Conservation (phyloP, 2,329 filamentous ascomycete species). For the Rhynchosporium agropyri region DNA sequence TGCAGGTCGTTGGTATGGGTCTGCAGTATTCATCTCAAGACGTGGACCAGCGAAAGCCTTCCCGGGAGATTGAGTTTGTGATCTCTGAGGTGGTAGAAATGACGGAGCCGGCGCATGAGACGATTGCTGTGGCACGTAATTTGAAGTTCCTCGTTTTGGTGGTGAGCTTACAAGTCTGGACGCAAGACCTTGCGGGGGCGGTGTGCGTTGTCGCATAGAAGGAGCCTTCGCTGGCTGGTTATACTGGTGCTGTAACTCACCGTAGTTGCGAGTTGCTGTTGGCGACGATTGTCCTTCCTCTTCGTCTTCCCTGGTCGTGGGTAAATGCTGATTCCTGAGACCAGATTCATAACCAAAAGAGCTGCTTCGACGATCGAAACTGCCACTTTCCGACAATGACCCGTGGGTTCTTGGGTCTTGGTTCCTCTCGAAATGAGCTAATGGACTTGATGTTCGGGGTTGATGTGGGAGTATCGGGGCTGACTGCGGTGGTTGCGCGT, state of each 20-base stretch:
- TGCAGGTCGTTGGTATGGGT: constrained; percentile 54
- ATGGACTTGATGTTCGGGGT: constrained; percentile 66
- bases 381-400: constrained; percentile 44
- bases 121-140: constrained; percentile 49
- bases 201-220: constrained; percentile 48
- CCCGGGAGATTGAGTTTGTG: constrained; percentile 66
- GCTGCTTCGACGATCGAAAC: constrained; percentile 52
- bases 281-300: constrained; percentile 52
- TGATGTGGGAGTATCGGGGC: constrained; percentile 55
- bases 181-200: constrained; percentile 47
- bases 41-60: constrained; percentile 52
- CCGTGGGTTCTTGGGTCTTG: constrained; percentile 34
- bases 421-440: constrained; percentile 63
- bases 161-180: constrained; percentile 55
- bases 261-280: constrained; percentile 33
- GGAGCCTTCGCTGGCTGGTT: constrained; percentile 40
- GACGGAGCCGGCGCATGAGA: constrained; percentile 28
- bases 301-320: constrained; percentile 64
- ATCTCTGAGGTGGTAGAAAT: constrained; percentile 59
- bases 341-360: constrained; percentile 58
- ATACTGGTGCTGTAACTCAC: constrained; percentile 28
- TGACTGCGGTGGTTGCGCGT: constrained; percentile 47
- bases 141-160: constrained; percentile 56
- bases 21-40: constrained; percentile 42
- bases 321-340: constrained; percentile 54